Conservation (phyloP, 805 yeast genomes). For the Clavispora santaluciae region DNA sequence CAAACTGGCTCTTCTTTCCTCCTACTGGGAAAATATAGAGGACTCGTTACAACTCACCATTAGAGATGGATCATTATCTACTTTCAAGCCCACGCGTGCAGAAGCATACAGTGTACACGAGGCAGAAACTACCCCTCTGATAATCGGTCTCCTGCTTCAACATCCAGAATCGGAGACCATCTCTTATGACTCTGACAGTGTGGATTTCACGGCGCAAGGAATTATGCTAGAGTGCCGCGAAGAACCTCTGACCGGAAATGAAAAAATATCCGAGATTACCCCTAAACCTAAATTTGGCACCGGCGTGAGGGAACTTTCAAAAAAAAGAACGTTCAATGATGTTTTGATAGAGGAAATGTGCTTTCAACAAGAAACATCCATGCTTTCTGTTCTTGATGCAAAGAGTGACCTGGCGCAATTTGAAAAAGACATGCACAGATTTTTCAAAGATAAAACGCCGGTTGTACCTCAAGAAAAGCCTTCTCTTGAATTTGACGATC, state of each 20-base stretch:
- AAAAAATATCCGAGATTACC: background rate
- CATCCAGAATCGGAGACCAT: background rate
- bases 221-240: background rate
- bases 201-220: conserved; percentile 1
- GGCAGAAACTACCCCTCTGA: background rate
- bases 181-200: background rate
- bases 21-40: conserved; percentile 8
- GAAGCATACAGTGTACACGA: background rate
- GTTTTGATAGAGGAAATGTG: conserved; percentile 1
- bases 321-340: background rate
- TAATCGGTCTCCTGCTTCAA: background rate
- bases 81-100: background rate
- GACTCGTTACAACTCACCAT: conserved; percentile 3
- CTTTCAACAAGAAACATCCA: background rate
- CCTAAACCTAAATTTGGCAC: too few species aligned
- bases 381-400: background rate
- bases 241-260: background rate
- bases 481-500: background rate
- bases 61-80: background rate
- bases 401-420: background rate
- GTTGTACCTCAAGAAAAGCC: background rate
- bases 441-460: background rate
- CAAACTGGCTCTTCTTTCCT: conserved; percentile 6
- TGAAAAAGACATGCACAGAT: background rate
- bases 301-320: background rate